Conservation (phyloP, 371 early-diverging fungal genomes). For the Syncephalastrum contaminatum region DNA sequence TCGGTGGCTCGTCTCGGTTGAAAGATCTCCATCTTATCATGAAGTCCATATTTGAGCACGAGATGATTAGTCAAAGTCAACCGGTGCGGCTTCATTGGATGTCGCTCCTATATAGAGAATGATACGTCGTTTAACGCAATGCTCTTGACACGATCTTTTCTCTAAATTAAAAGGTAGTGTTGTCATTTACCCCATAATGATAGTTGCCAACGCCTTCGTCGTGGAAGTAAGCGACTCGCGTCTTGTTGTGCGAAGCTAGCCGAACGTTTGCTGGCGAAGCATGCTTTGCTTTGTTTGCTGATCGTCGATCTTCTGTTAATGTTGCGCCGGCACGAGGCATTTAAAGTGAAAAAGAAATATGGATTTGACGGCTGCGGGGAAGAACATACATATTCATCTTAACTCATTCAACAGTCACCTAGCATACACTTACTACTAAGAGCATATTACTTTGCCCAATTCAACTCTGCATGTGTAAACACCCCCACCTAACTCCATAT, state of each 20-base stretch:
- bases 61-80: slow-evolving; percentile 89
- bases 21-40: slow-evolving; percentile 85
- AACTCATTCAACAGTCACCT: no score
- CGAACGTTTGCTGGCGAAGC: slow-evolving; percentile 31
- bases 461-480: no score
- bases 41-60: slow-evolving; percentile 84
- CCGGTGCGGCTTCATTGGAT: slow-evolving; percentile 98
- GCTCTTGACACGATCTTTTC: no score
- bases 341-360: background rate
- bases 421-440: no score
- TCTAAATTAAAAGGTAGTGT: no score
- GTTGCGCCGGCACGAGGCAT: slow-evolving; percentile 45
- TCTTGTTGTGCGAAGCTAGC: slow-evolving; percentile 51
- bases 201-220: slow-evolving; percentile 86
- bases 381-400: no score
- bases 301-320: slow-evolving; percentile 38
- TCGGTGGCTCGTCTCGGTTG: slow-evolving; percentile 94
- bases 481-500: no score
- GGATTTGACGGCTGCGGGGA: no score
- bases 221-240: slow-evolving; percentile 84
- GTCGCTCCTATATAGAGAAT: slow-evolving; percentile 57
- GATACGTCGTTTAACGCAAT: slow-evolving; percentile 4
- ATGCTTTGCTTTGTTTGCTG: slow-evolving; percentile 36
- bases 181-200: slow-evolving; percentile 77
- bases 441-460: no score